Evolutionary conservation across 176 grass and related monocot species (phyloP).

Genomic region (Saccharum spontaneum): DNA sequence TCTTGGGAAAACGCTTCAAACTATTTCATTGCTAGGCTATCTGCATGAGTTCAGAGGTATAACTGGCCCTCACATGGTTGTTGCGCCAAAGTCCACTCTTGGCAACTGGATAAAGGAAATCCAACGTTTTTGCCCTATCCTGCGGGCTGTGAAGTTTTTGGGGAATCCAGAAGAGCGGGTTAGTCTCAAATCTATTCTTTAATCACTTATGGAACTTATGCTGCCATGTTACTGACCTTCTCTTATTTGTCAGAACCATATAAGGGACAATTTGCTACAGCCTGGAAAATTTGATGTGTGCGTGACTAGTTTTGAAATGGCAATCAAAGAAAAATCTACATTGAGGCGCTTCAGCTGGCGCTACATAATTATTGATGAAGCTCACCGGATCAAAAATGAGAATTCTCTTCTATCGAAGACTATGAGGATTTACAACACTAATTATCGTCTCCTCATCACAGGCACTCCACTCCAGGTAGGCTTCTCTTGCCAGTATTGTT

Average conservation of each 20-base stretch:
- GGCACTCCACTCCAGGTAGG: conserved; percentile 95
- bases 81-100: conserved; percentile 98
- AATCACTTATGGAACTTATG: not conserved
- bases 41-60: conserved; percentile 94
- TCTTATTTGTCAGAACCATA: conserved; percentile 61
- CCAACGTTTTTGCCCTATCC: conserved; percentile 83
- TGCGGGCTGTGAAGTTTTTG: conserved; percentile 86
- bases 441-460: conserved; percentile 97
- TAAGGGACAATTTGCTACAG: conserved; percentile 84
- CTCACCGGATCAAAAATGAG: conserved; percentile 92
- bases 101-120: conserved; percentile 99
- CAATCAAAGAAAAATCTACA: conserved; percentile 82
- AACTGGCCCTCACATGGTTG: conserved; percentile 96
- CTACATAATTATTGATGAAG: conserved; percentile 92
- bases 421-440: conserved; percentile 94
- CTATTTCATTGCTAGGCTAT: conserved; percentile 92
- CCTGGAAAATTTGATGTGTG: conserved; percentile 89
- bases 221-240: conserved; percentile 23
- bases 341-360: conserved; percentile 88
- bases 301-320: conserved; percentile 97
- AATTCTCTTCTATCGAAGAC: conserved; percentile 99
- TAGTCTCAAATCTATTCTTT: conserved; percentile 14
- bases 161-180: conserved; percentile 99
- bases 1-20: conserved; percentile 99
- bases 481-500: not conserved